A percentile compares a stretch with the other conserved stretches of the same genome.
Evolutionary conservation across 345 rosid species (phyloP).

Genomic region (Xanthoceras sorbifolium): DNA sequence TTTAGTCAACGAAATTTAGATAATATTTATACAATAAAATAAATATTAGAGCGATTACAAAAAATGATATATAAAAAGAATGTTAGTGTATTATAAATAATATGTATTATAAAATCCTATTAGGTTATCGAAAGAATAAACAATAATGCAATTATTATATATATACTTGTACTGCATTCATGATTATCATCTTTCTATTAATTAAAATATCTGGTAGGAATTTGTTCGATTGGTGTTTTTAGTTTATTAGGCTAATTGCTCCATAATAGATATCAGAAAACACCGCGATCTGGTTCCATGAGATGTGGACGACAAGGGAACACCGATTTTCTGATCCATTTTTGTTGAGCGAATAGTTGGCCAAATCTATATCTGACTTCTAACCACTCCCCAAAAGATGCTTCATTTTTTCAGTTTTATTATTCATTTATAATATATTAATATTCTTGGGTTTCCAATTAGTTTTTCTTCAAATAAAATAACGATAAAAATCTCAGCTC

Average conservation of each 20-base stretch:
- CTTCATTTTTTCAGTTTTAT: neutral
- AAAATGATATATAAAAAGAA: too few relatives aligned
- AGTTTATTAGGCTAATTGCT: neutral
- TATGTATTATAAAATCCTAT: neutral
- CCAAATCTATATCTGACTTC: conserved; percentile 42
- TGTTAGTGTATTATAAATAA: neutral
- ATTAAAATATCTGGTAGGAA: neutral
- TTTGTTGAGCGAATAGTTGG: conserved; percentile 29
- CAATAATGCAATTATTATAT: neutral
- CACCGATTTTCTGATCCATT: neutral
- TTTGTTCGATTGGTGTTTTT: neutral
- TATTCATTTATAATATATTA: neutral
- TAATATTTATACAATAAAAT: too few relatives aligned
- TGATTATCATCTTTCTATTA: neutral
- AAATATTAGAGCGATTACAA: too few relatives aligned
- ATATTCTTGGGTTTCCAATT: too few relatives aligned
- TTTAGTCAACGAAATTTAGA: too few relatives aligned
- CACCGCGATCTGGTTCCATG: conserved; percentile 18
- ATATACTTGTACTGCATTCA: neutral
- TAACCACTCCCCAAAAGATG: conserved; percentile 37
- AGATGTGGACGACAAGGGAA: conserved; percentile 24
- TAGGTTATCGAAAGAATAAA: neutral
- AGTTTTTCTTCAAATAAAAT: too few relatives aligned
- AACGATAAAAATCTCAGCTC: neutral
- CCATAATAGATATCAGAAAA: conserved; percentile 8